Percentiles rank a stretch among this genome's conserved stretches.
Evolutionary conservation across 306 rosid genomes (phyloP).

Genomic region (Prinsepia uniflora): DNA sequence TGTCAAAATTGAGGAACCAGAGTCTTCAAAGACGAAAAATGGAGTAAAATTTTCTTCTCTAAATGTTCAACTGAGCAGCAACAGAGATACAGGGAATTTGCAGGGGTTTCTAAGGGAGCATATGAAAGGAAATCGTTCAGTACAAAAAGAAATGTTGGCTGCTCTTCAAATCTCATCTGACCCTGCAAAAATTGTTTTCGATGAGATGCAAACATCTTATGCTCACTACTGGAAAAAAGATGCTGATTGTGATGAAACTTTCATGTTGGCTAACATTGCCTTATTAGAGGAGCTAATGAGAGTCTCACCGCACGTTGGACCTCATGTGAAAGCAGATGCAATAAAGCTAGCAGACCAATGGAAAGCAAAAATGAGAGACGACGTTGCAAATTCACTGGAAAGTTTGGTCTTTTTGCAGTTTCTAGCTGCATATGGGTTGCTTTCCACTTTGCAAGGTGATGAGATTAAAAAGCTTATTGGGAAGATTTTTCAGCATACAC

Average conservation of each 20-base stretch:
- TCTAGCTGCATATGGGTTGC: conserved; percentile 37
- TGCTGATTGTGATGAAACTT: conserved; percentile 14
- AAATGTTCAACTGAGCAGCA: conserved; percentile 21
- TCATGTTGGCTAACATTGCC: conserved; percentile 20
- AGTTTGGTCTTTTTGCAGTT: conserved; percentile 45
- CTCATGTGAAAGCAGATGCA: conserved; percentile 42
- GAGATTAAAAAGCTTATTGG: conserved; percentile 46
- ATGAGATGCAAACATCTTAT: conserved; percentile 28
- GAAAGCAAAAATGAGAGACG: conserved; percentile 27
- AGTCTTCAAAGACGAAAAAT: conserved; percentile 12
- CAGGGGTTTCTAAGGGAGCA: conserved; percentile 17
- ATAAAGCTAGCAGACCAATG: conserved; percentile 37
- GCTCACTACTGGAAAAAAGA: conserved; percentile 13
- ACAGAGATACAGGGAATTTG: conserved; percentile 21
- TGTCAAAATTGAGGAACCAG: conserved; percentile 16
- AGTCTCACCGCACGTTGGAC: conserved; percentile 35
- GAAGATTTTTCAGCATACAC: conserved; percentile 33
- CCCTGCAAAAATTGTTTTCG: conserved; percentile 49
- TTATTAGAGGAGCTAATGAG: conserved; percentile 32
- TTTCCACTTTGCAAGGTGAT: conserved; percentile 25
- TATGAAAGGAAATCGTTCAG: conserved; percentile 20
- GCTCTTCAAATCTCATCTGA: conserved; percentile 33
- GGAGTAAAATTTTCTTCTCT: conserved; percentile 10
- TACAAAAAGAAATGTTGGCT: conserved; percentile 17
- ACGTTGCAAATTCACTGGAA: conserved; percentile 29